Conservation (phyloP, 2,329 filamentous ascomycete species). For the Apiospora saccharicola region DNA sequence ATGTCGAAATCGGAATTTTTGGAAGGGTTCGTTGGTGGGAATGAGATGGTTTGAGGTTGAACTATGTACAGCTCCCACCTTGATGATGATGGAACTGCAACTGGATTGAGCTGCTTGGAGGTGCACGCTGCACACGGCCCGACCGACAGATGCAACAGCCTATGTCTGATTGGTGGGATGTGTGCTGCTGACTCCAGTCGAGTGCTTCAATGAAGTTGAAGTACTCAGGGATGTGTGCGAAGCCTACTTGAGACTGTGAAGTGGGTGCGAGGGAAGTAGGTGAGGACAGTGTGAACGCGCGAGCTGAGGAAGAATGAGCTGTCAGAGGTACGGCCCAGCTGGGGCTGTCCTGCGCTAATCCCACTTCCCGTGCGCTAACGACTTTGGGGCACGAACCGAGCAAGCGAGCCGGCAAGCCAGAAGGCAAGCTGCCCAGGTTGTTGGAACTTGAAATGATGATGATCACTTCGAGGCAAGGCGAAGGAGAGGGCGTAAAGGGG, state of each 20-base stretch:
- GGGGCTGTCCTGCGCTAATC: constrained; percentile 8
- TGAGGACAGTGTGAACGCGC: not conserved
- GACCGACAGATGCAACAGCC: constrained; percentile 11
- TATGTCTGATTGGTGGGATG: not conserved
- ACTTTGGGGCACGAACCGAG: not conserved
- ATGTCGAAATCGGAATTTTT: not conserved
- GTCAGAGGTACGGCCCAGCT: not conserved
- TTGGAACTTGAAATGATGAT: not conserved
- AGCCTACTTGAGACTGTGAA: constrained; percentile 16
- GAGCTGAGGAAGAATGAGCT: not conserved
- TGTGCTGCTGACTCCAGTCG: not conserved
- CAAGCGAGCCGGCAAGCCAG: constrained; percentile 3
- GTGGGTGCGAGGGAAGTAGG: not conserved
- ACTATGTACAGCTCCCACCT: constrained; percentile 20
- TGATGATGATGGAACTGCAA: constrained; percentile 19
- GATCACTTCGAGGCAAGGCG: not conserved
- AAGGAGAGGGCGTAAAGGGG: not conserved
- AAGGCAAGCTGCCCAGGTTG: not conserved
- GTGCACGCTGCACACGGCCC: constrained; percentile 18
- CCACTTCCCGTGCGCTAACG: constrained; percentile 19
- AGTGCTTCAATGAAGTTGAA: not conserved
- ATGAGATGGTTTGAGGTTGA: constrained; percentile 6
- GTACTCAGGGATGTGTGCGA: constrained; percentile 13
- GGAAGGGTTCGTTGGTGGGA: not conserved
- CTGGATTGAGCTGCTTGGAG: not conserved